Base-by-base conservation (phyloP, 305 asterid genomes). In the Euphrasia arctica region DNA sequence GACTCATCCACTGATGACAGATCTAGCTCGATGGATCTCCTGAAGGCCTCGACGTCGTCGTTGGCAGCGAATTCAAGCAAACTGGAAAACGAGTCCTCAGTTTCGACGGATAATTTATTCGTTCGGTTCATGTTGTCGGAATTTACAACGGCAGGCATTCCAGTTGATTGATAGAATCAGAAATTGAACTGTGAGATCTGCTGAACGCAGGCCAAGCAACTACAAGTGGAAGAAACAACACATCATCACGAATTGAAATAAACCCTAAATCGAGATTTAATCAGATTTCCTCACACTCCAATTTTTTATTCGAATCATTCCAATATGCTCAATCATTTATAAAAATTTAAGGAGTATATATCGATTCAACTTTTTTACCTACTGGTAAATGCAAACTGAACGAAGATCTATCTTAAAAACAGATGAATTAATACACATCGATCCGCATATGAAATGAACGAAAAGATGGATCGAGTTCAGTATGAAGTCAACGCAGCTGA, bases 31-130 rank as follows among this genome's bases (percentile, higher is more conserved):
- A 82, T 72, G 51, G 74, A 76, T 41, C 80, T 68, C 65, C 69
- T 79, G 63, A 89, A 84, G 14, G 83, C 82, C 36, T 72, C 88
- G 18, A 75, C 63, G 49, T 89, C 90, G 42, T 85, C 76, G 78
- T 82, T 82, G 61, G 96, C 85, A 55, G 96, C 95, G 56, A 76
- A 78, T 74, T 88, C 96, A 64, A 86, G 90, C 58, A 84, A 64
- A 73, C 88, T 85, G 34, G 88, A 73, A 65, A 81, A 82, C 49
- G 85, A 71, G 76, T 87, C 90, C 55, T 79, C 82, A 28, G 84
- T 82, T 62, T 77, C 95, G 36, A 82, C 83, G 49, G 74, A 72
- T 63, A 83, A 69, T 57, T 78, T 74, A 63, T 72, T 65, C 76
- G 70, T 56, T 50, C 71, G 79, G 75, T 67, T 72, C 78, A 73